Base-by-base conservation (phyloP, 805 yeast genomes). In the Zygoascus ofunaensis region DNA sequence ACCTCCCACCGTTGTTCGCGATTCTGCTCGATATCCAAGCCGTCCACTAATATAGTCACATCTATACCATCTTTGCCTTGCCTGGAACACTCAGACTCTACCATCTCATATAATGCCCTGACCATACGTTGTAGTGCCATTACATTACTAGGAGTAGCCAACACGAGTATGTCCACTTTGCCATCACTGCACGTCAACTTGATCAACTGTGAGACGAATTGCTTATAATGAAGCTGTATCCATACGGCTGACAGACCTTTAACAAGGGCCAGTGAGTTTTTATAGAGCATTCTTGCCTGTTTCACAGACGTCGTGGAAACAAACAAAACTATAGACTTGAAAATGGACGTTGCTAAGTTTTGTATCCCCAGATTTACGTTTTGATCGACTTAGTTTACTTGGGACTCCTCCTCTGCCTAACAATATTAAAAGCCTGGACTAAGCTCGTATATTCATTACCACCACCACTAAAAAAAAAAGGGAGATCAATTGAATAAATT, bases 1-100 rank as follows among this genome's bases (percentile, higher is more conserved):
- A 57, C 65, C 46, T 62, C 66, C 66, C 66, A 62, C 2, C 43
- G 39, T 41, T 57, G 55, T 12, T 50, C 39, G 26, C 57, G 22
- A 2, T 43, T 49, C 24, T 34, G 28, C 4, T 57, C 59, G 14
- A 61, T 46, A 30, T 59, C 58, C 32, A 54, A 50, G 8, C 66
- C 66, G 28, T 62, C 64, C 15, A 62, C 45, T 44, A 62, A 46
- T 10, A 62, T 62, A 3, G 56, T 44, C 18, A 59, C 53, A 8
- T 53, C 47, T 4, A 61, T 54, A 3, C 28, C 26, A 41, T 48
- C 44, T 8, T 56, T 43, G 5, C 45, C 43, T 34, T 40, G 41
- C 17, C 41, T 35, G 15, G 33, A 43, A 2, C 57, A 54, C 37
- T 53, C 48, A 24, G 39, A 45, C 5, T 54, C 43, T 5, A 57